Percentiles rank a stretch among this genome's conserved stretches.
Conservation (phyloP, 768 basidiomycete species). For the Russula foetens region DNA sequence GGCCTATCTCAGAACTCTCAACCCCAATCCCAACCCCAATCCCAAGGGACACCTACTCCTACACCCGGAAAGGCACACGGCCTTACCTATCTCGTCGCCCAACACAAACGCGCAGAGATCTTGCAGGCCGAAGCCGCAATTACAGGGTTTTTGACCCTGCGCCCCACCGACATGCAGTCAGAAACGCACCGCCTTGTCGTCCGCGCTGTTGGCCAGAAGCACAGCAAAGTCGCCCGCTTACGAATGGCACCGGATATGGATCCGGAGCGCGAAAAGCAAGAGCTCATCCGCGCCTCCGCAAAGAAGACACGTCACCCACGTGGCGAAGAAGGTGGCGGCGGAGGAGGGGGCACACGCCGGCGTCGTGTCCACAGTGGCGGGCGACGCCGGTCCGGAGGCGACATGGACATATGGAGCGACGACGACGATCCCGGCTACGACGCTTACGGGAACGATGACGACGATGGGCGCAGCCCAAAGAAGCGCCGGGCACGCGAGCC, state of each 20-base stretch:
- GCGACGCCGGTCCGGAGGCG: slow-evolving; percentile 28
- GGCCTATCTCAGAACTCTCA: slow-evolving; percentile 38
- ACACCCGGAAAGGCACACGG: slow-evolving; percentile 50
- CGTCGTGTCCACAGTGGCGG: slow-evolving; percentile 24
- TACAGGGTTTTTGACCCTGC: slow-evolving; percentile 75
- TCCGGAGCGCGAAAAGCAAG: slow-evolving; percentile 65
- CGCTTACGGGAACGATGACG: slow-evolving; percentile 32
- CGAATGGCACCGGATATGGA: slow-evolving; percentile 76
- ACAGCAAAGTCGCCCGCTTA: slow-evolving; percentile 71
- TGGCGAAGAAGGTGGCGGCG: slow-evolving; percentile 41
- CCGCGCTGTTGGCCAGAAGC: slow-evolving; percentile 76
- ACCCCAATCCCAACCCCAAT: slow-evolving; percentile 24
- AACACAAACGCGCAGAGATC: slow-evolving; percentile 78
- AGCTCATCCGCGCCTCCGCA: slow-evolving; percentile 54
- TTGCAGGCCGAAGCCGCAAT: slow-evolving; percentile 81
- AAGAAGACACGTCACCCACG: slow-evolving; percentile 55
- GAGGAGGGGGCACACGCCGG: slow-evolving; percentile 41
- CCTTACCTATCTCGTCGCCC: slow-evolving; percentile 82
- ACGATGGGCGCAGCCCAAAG: slow-evolving; percentile 40
- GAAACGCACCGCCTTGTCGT: slow-evolving; percentile 87
- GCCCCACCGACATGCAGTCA: slow-evolving; percentile 85
- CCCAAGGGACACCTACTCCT: slow-evolving; percentile 15
- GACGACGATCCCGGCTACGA: slow-evolving; percentile 52
- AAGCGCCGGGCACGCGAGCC: slow-evolving; percentile 28
- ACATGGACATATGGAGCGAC: slow-evolving; percentile 54